phyloP scores from a whole-genome alignment of 1,284 basidiomycete genomes.

The Athelia sp. region DNA sequence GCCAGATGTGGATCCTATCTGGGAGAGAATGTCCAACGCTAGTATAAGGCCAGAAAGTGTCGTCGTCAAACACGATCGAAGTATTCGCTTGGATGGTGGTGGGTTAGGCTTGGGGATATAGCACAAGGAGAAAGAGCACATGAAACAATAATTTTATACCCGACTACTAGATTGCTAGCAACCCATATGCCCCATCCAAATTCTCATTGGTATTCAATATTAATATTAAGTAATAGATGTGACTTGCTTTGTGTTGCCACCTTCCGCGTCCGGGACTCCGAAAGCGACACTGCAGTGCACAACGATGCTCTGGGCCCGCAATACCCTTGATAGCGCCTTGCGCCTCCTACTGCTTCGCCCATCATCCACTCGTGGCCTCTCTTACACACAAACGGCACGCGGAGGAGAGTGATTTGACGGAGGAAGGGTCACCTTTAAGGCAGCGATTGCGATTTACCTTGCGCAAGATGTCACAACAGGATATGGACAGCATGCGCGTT shows the following conservation, averaged over 20 bases:
- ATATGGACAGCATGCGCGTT: neutral
- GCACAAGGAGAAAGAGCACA: too few relatives aligned
- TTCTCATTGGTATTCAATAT: too few relatives aligned
- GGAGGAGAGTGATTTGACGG: neutral
- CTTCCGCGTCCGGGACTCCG: too few relatives aligned
- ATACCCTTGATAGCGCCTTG: too few relatives aligned
- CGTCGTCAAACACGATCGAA: conserved; percentile 70
- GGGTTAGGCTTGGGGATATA: conserved; percentile 1
- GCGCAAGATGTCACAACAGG: neutral
- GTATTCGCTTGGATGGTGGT: conserved; percentile 17
- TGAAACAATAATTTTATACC: too few relatives aligned
- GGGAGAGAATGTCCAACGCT: conserved; percentile 80
- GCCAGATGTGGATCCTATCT: conserved; percentile 92
- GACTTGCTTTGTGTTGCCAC: too few relatives aligned
- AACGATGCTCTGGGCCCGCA: too few relatives aligned
- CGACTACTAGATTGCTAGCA: too few relatives aligned
- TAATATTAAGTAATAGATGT: too few relatives aligned
- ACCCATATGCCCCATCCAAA: too few relatives aligned
- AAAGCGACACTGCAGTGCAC: too few relatives aligned
- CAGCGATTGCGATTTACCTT: neutral
- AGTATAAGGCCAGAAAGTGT: conserved; percentile 60
- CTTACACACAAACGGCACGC: neutral
- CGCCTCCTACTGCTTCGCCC: too few relatives aligned
- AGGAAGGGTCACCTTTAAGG: neutral
- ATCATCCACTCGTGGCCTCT: neutral